Base-by-base conservation (phyloP, 495 filamentous ascomycete genomes). In the Bryoglossum gracile region DNA sequence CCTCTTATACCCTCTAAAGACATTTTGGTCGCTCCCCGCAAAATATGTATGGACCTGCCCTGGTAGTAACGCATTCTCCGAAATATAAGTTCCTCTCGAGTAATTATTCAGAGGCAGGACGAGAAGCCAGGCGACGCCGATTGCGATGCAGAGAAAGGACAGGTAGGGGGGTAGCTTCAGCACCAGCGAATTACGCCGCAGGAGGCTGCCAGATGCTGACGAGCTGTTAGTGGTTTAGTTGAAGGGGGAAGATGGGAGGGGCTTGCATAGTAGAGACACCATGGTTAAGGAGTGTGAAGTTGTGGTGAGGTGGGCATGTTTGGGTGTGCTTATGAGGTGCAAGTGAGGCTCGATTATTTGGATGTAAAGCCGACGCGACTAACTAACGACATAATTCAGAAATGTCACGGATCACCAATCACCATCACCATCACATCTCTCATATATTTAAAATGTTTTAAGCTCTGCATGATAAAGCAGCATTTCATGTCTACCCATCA, bases 41-140 rank as follows among this genome's bases (percentile, higher is more conserved):
- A 98, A 98, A 63, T 98, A 97, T 0, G 94, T 94, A 66, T 97
- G 89, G 10, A 97, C 92, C 61, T 97, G 92, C 13, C 91, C 92
- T 0, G 92, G 92, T 14, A 98, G 73, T 8, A 98, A 81, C 14
- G 92, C 92, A 65, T 98, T 98, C 64, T 98, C 92, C 43, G 90
- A 96, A 56, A 98, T 92, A 67, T 98, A 97, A 9, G 92, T 98
- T 37, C 77, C 71, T 52, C 94, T 82, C 43, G 89, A 95, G 71
- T 97, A 94, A 44, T 89, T 77, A 66, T 98, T 75, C 43, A 96
- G 78, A 24, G 92, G 92, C n/a, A 98, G 81, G 17, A 96, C 74
- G 28, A 95, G 79, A 11, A 98, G 80, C 89, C 89, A 97, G 55
- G 77, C 76, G n/a, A 94, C 79, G 41, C 92, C 92, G 61, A 95